Evolutionary conservation across 352 stramenopile genomes (phyloP), one percentile per base, ranked within the genome.

Genomic region (Phytophthora hibernalis): DNA sequence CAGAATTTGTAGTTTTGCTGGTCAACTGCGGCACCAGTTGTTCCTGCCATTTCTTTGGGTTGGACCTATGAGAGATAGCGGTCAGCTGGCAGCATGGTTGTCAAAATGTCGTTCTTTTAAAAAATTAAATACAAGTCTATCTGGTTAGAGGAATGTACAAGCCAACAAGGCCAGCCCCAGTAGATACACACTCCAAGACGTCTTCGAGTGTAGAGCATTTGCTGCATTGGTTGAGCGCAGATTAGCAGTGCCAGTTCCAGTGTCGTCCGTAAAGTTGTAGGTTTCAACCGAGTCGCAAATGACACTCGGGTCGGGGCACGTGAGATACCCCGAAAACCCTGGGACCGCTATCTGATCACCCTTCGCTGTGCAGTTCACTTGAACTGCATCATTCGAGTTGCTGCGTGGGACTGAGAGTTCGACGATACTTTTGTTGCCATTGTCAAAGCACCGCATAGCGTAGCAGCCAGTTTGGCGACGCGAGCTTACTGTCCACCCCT

Each of bases 391-490:
- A 15, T 43, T 63, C 15, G 55, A 45, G 5, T 64, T 49, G 52
- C 64, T 74, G 12, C 51, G 62, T 21, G 81, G 72, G 58, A 95
- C 73, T 2, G 64, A 74, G 26, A 92, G 65, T 35, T 87, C 73
- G 11, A 95, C 58, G 6, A 58, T 70, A 24, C 22, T 61, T 38
- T 74, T 63, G 22, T 43, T 61, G 12, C 45, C 57, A 16, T 77
- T 77, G 5, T 51, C 47, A 22, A 77, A 56, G 61, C 87, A 95
- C n/a, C 70, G 70, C 80, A 91, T 91, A 13, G 71, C 68, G 60
- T 95, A 95, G 70, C 85, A 95, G 18, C 87, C 87, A 2, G 83
- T 94, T 56, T 91, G 73, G 3, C 87, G 82, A 3, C 81, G 74
- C 1, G 54, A 38, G 24, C 74, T 88, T 21, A 93, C 80, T 30